Evolutionary conservation across 148 eudicot species (phyloP).

Genomic region (Rhododendron mucronatum): DNA sequence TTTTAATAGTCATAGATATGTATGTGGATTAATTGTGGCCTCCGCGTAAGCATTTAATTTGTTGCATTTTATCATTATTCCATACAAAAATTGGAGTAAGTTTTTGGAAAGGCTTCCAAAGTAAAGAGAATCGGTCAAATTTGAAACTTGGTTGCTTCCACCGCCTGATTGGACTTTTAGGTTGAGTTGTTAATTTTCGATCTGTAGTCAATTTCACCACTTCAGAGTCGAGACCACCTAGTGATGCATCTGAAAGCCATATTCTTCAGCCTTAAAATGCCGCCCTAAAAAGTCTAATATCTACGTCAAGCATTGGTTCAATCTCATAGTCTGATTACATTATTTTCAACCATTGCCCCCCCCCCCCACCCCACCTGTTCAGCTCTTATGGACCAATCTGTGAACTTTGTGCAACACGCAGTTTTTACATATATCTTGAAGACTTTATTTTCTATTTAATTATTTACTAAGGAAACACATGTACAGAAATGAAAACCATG

Average conservation of each 20-base stretch:
- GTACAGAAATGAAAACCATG: not conserved
- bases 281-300: not conserved
- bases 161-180: not conserved
- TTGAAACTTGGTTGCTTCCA: not conserved
- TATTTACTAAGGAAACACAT: too few species aligned
- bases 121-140: not conserved
- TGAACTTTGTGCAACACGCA: not conserved
- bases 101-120: not conserved
- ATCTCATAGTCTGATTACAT: too few species aligned
- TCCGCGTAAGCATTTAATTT: not conserved
- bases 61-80: not conserved
- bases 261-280: not conserved
- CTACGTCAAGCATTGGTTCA: not conserved
- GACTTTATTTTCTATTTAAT: too few species aligned
- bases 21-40: not conserved
- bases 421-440: too few species aligned
- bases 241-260: not conserved
- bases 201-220: not conserved
- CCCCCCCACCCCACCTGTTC: too few species aligned
- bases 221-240: not conserved
- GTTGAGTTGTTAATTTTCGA: not conserved
- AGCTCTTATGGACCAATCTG: not conserved
- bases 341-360: too few species aligned
- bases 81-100: too few species aligned
- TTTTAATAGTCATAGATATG: too few species aligned